Evolutionary conservation across 2,329 filamentous ascomycete genomes (phyloP).

Genomic region (Fusarium avenaceum): DNA sequence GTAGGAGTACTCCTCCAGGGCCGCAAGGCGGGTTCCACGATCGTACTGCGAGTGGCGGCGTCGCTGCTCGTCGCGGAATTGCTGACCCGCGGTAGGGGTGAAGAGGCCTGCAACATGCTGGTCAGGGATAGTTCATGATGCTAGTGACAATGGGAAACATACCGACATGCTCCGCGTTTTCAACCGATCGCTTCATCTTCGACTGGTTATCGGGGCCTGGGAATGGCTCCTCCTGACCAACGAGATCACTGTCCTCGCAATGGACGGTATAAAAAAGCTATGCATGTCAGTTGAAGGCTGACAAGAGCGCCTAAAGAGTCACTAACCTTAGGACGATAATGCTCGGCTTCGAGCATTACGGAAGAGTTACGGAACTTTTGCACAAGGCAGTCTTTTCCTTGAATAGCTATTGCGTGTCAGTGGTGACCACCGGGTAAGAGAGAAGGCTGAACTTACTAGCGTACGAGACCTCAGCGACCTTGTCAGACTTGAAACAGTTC

Average conservation of each 20-base stretch:
- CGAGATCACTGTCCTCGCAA: conserved; percentile 62
- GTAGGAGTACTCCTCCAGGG: conserved; percentile 72
- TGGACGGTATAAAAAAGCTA: conserved; percentile 68
- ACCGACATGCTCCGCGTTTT: conserved; percentile 89
- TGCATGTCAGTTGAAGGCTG: conserved; percentile 1
- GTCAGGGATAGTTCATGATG: not conserved
- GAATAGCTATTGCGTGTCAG: conserved; percentile 74
- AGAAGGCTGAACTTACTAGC: conserved; percentile 75
- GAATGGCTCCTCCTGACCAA: conserved; percentile 81
- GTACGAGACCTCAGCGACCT: conserved; percentile 91
- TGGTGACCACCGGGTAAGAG: not conserved
- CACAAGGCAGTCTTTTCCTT: conserved; percentile 90
- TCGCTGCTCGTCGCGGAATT: conserved; percentile 80
- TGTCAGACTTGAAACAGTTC: conserved; percentile 86
- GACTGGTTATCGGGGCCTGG: conserved; percentile 85
- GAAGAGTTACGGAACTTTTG: conserved; percentile 98
- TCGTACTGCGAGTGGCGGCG: conserved; percentile 84
- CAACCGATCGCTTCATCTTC: conserved; percentile 88
- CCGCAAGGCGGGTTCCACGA: conserved; percentile 80
- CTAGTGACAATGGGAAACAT: conserved; percentile 52
- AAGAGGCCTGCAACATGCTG: conserved; percentile 74
- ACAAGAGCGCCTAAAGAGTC: no score
- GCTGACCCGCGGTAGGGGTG: conserved; percentile 81
- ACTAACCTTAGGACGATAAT: conserved; percentile 85
- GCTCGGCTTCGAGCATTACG: conserved; percentile 87